These are phyloP conservation scores for Linderina pennispora DNA, from an alignment of 192 early-diverging fungal species.

Conservation along the genomic window DNA sequence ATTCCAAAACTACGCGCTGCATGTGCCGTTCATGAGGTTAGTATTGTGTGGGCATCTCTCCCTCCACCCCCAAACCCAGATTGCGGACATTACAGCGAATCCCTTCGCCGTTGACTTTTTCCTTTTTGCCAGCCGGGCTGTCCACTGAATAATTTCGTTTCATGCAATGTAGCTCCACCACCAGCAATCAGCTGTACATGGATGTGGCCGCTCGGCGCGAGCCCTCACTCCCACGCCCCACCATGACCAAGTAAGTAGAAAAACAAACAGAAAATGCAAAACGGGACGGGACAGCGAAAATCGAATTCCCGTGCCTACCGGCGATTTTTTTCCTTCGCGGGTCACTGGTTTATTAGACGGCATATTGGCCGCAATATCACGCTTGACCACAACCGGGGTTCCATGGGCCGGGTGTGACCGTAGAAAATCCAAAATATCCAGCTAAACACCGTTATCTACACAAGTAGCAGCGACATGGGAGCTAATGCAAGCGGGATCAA, in stretches of 20 bases:
- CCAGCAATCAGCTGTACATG: conserved; percentile 9
- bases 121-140: background rate
- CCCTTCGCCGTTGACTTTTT: background rate
- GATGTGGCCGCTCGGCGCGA: conserved; percentile 1
- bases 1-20: conserved; percentile 1
- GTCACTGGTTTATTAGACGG: too few relatives aligned
- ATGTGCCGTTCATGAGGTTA: conserved; percentile 7
- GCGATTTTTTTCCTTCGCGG: too few relatives aligned
- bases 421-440: too few relatives aligned
- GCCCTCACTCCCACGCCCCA: background rate
- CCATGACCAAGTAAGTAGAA: background rate
- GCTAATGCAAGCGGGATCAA: conserved; percentile 3
- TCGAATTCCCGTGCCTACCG: too few relatives aligned
- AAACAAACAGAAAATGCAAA: background rate
- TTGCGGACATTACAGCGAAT: too few relatives aligned
- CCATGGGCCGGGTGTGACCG: too few relatives aligned
- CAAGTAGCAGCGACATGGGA: conserved; percentile 4
- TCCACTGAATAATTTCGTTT: background rate
- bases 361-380: background rate
- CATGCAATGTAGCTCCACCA: background rate
- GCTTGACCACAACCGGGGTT: conserved; percentile 6
- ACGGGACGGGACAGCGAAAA: background rate
- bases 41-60: too few relatives aligned
- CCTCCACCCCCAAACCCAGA: too few relatives aligned
- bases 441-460: too few relatives aligned